Conservation (phyloP, 2,329 filamentous ascomycete species). For the Colletotrichum zoysiae region DNA sequence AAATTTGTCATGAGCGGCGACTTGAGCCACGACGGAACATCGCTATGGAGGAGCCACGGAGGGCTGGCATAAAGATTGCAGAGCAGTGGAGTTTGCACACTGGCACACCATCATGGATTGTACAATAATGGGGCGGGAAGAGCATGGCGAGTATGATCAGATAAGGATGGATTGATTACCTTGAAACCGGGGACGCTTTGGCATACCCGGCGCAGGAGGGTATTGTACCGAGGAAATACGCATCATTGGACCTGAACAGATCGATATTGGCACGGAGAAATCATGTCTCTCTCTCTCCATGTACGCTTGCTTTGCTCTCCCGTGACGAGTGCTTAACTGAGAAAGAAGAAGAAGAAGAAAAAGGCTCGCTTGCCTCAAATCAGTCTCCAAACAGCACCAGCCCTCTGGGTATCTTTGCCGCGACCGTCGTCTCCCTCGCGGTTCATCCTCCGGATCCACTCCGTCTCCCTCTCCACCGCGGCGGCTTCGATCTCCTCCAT, state of each 20-base stretch:
- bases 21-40: conserved; percentile 21
- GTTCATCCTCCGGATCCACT: conserved; percentile 70
- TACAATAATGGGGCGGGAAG: conserved; percentile 18
- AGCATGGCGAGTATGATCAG: neutral
- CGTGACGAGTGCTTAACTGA: neutral
- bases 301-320: neutral
- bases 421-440: conserved; percentile 54
- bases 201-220: neutral
- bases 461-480: conserved; percentile 66
- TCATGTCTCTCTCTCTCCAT: neutral
- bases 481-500: conserved; percentile 74
- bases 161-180: neutral
- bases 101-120: conserved; percentile 5
- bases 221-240: neutral
- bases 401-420: conserved; percentile 49
- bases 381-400: conserved; percentile 63
- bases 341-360: too few relatives aligned
- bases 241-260: neutral
- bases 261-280: neutral
- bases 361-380: conserved; percentile 4
- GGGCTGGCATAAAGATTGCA: neutral
- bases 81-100: conserved; percentile 2
- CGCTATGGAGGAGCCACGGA: conserved; percentile 4
- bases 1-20: conserved; percentile 30
- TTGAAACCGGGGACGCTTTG: neutral